Evolutionary conservation across 2,329 filamentous ascomycete genomes (phyloP), one percentile per base, ranked within the genome.

Genomic region (Sporothrix variecibatus): DNA sequence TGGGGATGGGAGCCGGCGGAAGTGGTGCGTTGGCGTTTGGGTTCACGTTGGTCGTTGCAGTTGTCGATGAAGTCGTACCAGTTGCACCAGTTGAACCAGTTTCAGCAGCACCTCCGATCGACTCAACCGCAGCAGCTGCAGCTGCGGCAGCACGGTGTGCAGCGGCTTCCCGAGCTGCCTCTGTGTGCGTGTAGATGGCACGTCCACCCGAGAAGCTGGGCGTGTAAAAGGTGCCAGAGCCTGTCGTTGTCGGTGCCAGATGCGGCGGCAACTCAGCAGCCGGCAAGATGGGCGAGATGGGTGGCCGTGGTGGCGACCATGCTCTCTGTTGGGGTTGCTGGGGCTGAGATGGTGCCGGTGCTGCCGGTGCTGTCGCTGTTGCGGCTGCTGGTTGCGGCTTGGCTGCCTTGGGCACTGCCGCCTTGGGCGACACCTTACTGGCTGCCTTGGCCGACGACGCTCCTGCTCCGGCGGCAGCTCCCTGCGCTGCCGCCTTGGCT

Each of bases 271-370:
- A 58, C 9, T 76, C 56, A 20, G 72, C 75, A 0, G 69, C 26
- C 11, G 87, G 87, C 23, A 88, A 88, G 75, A 89, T 85, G 72
- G 87, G 87, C 76, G 87, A 88, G 76, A 89, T 82, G 72, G 87
- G 84, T 28, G 87, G 87, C 40, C 84, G 83, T 40, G 79, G 79
- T 2, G 87, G 87, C 23, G 86, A 87, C 46, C 83, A 80, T 51
- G 84, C 80, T 58, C 83, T 46, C 65, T 53, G 64, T 11, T 71
- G 72, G 64, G 72, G 75, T n/a, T 40, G 72, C 26, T 56, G 72
- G 2, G 23, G 15, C 58, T 34, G 64, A 56, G 72, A 34, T 56
- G 51, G 34, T 40, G 31, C 69, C n/a, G n/a, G n/a, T n/a, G 7
- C 9, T 68, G 67, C 43, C 7, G 23, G 28, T 64, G n/a, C 43